A percentile compares a stretch with the other conserved stretches of the same genome.
Evolutionary conservation across 257 asterid species (phyloP).

Genomic region (Ballota nigra): DNA sequence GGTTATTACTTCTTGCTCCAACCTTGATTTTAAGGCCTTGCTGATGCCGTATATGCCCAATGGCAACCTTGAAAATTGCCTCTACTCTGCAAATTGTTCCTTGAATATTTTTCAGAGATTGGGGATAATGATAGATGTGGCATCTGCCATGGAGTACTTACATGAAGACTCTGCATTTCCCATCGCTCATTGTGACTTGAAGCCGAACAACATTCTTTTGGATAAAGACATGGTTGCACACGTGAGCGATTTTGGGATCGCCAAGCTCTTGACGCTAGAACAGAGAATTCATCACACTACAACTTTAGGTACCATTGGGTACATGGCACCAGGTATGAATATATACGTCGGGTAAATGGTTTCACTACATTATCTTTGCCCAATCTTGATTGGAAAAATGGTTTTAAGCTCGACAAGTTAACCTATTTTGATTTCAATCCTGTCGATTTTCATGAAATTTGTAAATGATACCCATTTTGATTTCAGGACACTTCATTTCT

Average conservation of each 20-base stretch:
- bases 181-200: neutral
- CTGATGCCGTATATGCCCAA: too few relatives aligned
- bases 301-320: neutral
- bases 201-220: neutral
- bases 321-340: neutral
- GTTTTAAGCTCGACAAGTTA: too few relatives aligned
- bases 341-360: neutral
- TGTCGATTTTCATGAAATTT: too few relatives aligned
- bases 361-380: too few relatives aligned
- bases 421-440: too few relatives aligned
- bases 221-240: too few relatives aligned
- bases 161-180: neutral
- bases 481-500: too few relatives aligned
- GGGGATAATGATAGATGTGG: conserved; percentile 9
- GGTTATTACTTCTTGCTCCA: too few relatives aligned
- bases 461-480: too few relatives aligned
- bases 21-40: too few relatives aligned
- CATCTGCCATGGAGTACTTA: conserved; percentile 9
- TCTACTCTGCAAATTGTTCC: neutral
- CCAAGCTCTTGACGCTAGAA: neutral
- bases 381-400: too few relatives aligned
- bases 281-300: neutral
- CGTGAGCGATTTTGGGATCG: conserved; percentile 1
- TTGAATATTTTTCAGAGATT: neutral
- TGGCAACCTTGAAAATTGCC: too few relatives aligned